Percentiles rank a stretch among this genome's conserved stretches.
Evolutionary conservation across 1,284 basidiomycete species (phyloP).

Genomic region (Sporisorium scitamineum): DNA sequence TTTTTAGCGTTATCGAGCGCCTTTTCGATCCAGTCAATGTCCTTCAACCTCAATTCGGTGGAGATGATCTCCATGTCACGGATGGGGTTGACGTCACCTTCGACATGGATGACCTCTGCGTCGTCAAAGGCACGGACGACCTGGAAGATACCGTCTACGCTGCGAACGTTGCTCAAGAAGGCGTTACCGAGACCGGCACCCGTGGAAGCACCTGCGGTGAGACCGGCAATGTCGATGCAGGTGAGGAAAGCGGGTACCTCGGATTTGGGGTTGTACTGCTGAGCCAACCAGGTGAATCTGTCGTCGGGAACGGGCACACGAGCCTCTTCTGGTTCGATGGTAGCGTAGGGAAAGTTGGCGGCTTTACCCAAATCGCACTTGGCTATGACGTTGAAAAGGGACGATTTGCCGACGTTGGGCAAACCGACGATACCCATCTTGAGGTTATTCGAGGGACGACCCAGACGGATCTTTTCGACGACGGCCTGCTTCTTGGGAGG

Average conservation of each 20-base stretch:
- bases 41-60: conserved; percentile 83
- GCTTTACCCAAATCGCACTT: conserved; percentile 90
- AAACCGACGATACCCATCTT: conserved; percentile 69
- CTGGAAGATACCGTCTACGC: conserved; percentile 99
- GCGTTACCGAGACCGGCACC: conserved; percentile 98
- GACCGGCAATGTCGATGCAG: conserved; percentile 98
- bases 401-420: conserved; percentile 68
- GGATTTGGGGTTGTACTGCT: conserved; percentile 88
- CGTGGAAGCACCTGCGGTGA: conserved; percentile 95
- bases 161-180: conserved; percentile 96
- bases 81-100: conserved; percentile 94
- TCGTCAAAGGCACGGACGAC: conserved; percentile 98
- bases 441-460: conserved; percentile 68
- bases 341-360: conserved; percentile 98
- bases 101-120: conserved; percentile 98
- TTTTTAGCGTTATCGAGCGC: conserved; percentile 75
- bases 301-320: conserved; percentile 96
- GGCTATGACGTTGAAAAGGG: conserved; percentile 83
- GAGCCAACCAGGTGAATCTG: conserved; percentile 93
- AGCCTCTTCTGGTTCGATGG: conserved; percentile 77
- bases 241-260: conserved; percentile 94
- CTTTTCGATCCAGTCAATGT: conserved; percentile 99
- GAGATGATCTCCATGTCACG: conserved; percentile 99
- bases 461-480: conserved; percentile 63
- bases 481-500: conserved; percentile 60